A percentile compares a stretch with the other conserved stretches of the same genome.
Evolutionary conservation across 179 eudicot species (phyloP).

Genomic region (Kewa caespitosa): DNA sequence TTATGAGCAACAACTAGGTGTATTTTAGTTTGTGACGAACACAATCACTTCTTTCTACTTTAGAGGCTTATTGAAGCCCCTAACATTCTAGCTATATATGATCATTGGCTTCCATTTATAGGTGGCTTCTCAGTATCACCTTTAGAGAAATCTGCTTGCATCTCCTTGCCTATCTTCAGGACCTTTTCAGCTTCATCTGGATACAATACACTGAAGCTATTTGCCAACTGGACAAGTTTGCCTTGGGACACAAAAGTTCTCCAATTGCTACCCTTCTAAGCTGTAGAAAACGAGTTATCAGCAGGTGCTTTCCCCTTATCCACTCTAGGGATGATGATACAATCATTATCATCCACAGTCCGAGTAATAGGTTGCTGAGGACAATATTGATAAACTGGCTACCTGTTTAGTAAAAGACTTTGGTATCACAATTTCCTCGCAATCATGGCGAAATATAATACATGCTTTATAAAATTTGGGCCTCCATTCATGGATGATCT

Average conservation of each 20-base stretch:
- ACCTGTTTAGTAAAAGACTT: neutral
- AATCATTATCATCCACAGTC: too few relatives aligned
- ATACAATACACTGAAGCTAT: too few relatives aligned
- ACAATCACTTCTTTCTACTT: neutral
- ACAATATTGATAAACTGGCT: too few relatives aligned
- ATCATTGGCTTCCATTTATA: neutral
- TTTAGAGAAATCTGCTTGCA: neutral
- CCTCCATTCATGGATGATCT: neutral
- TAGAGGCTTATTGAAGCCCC: neutral
- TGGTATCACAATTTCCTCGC: neutral
- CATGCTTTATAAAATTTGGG: neutral
- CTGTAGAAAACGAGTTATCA: too few relatives aligned
- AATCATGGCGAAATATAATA: neutral
- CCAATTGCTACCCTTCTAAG: too few relatives aligned
- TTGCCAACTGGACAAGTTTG: too few relatives aligned
- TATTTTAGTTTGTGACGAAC: neutral
- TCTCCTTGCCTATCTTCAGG: too few relatives aligned
- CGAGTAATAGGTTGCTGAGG: too few relatives aligned
- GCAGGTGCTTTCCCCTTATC: too few relatives aligned
- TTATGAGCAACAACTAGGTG: neutral
- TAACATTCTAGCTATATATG: neutral
- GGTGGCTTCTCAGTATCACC: neutral
- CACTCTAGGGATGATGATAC: too few relatives aligned
- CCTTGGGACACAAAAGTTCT: too few relatives aligned
- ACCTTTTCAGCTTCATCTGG: too few relatives aligned